Evolutionary conservation across 805 yeast genomes (phyloP), one percentile per base, ranked within the genome.

Genomic region (Suhomyces tanzawaensis): DNA sequence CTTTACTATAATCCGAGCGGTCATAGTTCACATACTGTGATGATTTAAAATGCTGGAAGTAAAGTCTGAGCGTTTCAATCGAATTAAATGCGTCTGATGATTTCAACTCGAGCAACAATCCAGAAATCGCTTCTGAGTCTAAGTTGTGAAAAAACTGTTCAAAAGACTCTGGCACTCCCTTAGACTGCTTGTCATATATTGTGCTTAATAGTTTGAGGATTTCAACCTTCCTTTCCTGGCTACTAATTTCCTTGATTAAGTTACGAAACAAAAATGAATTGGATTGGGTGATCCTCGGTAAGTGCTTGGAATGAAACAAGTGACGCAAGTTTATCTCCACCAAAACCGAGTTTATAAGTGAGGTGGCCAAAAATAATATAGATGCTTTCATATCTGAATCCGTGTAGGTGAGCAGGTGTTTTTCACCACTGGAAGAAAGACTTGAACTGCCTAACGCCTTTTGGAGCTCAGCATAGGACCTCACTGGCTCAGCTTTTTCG

Each of bases 1-100:
- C 42, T n/a, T 43, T 46, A 4, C 47, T 36, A 2, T 55, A 49
- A 32, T 66, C 71, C 1, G 64, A 49, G 24, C 56, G 49, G 5
- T 56, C 59, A 39, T 63, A 62, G 37, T 60, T 64, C 25, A 64
- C 52, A 44, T 52, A 57, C 21, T 62, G 58, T 0, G 62, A 60
- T 6, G 69, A 60, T 34, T 61, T 62, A 48, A 46, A 46, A 32
- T 49, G 40, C 32, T 45, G 46, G 39, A 61, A 59, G 19, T 52
- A 49, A 12, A 40, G 39, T 28, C 69, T 40, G 32, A 47, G 52
- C 37, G 46, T 47, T 24, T 51, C 55, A 4, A 49, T 24, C 13
- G 61, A 54, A 26, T 47, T 50, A 37, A 63, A 64, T 13, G 41
- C 16, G 16, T 51, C 57, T 6, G 47, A 35, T 2, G 19, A 7